Evolutionary conservation across 2,329 filamentous ascomycete species (phyloP).

Genomic region (Sporothrix globosa): DNA sequence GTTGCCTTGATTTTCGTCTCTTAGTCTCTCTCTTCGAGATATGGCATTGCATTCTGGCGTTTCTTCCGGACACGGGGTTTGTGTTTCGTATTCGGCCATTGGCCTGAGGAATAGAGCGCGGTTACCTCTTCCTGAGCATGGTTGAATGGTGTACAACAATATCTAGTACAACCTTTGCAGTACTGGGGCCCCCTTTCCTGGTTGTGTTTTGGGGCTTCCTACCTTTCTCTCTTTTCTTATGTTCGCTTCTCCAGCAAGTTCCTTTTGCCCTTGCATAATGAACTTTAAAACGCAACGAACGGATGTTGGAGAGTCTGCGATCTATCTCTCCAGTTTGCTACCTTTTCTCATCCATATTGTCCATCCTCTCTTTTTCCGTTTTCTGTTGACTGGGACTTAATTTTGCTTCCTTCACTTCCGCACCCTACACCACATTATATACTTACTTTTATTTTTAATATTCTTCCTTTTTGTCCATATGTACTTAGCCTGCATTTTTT

Average conservation of each 20-base stretch:
- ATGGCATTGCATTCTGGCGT: constrained; percentile 33
- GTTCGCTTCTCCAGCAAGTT: neutral
- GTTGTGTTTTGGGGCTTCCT: constrained; percentile 12
- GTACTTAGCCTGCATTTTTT: constrained; percentile 21
- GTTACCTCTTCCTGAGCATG: neutral
- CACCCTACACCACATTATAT: neutral
- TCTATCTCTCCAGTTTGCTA: neutral
- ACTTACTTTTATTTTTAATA: constrained; percentile 18
- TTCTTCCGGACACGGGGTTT: constrained; percentile 25
- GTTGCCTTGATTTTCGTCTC: constrained; percentile 7
- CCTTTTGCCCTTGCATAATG: neutral
- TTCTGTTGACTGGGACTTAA: constrained; percentile 11
- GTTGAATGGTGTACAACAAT: neutral
- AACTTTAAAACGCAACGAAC: neutral
- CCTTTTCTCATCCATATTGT: neutral
- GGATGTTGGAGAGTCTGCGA: neutral
- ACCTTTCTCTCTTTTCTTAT: neutral
- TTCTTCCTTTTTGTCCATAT: neutral
- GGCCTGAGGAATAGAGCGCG: neutral
- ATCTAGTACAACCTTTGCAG: neutral
- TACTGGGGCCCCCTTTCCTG: neutral
- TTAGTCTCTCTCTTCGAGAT: neutral
- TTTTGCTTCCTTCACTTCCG: constrained; percentile 2
- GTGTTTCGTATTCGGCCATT: constrained; percentile 7
- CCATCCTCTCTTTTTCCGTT: constrained; percentile 2